A percentile compares a stretch with the other conserved stretches of the same genome.
Conservation (phyloP, 257 asterid genomes). For the Petunia axillaris region DNA sequence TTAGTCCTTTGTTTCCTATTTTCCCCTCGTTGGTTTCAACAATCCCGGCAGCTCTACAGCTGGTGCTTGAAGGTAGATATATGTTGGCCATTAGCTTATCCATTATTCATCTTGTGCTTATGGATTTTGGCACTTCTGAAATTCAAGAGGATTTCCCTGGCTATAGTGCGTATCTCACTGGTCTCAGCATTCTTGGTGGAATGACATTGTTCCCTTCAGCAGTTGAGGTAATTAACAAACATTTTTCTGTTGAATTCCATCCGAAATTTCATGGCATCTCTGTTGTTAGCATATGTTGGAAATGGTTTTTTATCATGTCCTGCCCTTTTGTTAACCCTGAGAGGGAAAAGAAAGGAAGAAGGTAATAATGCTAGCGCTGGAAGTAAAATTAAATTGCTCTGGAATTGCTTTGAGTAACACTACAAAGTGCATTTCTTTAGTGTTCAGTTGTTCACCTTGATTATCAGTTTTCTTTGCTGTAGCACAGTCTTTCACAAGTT, state of each 20-base stretch:
- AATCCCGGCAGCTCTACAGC: slow-evolving; percentile 65
- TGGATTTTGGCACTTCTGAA: slow-evolving; percentile 79
- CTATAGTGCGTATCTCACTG: slow-evolving; percentile 71
- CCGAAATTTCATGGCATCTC: not conserved
- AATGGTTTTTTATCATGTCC: not conserved
- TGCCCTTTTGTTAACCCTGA: not conserved
- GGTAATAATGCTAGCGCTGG: too few relatives aligned
- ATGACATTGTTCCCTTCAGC: slow-evolving; percentile 75
- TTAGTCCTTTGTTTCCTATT: slow-evolving; percentile 63
- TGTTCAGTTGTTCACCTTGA: not conserved
- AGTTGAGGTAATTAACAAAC: slow-evolving; percentile 54
- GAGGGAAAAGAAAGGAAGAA: too few relatives aligned
- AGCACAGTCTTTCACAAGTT: not conserved
- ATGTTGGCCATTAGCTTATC: slow-evolving; percentile 51
- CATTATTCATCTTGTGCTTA: slow-evolving; percentile 58
- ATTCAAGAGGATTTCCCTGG: slow-evolving; percentile 88
- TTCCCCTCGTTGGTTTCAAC: slow-evolving; percentile 68
- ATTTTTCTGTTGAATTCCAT: not conserved
- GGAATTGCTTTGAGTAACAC: not conserved
- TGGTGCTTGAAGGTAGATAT: slow-evolving; percentile 66
- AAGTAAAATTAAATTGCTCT: too few relatives aligned
- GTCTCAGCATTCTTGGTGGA: slow-evolving; percentile 85
- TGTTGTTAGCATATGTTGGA: not conserved
- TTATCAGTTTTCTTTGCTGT: not conserved
- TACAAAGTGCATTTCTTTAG: not conserved